Percentiles rank a stretch among this genome's conserved stretches.
These are phyloP conservation scores for Cladobotryum mycophilum DNA, from an alignment of 2,329 filamentous ascomycete species.

Conservation along the genomic window DNA sequence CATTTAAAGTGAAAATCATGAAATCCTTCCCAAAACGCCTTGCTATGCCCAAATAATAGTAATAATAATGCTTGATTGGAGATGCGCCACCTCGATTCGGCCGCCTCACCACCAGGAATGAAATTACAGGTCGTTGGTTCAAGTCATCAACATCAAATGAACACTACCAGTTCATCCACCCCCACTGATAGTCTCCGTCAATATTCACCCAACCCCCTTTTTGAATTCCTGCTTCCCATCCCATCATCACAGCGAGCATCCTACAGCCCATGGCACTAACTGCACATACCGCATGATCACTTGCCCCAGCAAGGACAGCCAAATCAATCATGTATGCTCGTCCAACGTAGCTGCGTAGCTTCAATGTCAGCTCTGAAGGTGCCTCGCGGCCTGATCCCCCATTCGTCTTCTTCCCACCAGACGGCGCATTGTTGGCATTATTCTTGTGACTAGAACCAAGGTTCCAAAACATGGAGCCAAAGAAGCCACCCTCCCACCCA, in stretches of 20 bases:
- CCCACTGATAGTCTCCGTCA: conserved; percentile 64
- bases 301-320: conserved; percentile 61
- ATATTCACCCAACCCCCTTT: conserved; percentile 67
- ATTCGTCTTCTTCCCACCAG: conserved; percentile 4
- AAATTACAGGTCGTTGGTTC: too few relatives aligned
- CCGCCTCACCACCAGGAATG: too few relatives aligned
- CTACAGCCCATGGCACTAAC: conserved; percentile 69
- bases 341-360: conserved; percentile 66
- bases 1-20: too few relatives aligned
- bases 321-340: conserved; percentile 79
- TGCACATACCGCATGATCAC: conserved; percentile 69
- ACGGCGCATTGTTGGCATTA: conserved; percentile 26
- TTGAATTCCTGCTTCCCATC: conserved; percentile 64
- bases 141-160: too few relatives aligned
- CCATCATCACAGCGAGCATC: conserved; percentile 77
- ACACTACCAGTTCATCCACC: conserved; percentile 32
- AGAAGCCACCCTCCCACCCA: conserved; percentile 88
- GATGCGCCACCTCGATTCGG: too few relatives aligned
- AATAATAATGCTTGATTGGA: too few relatives aligned
- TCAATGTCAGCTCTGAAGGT: conserved; percentile 48
- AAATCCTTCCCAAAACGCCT: conserved; percentile 8
- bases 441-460: conserved; percentile 49
- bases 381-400: conserved; percentile 10
- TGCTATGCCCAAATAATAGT: conserved; percentile 8
- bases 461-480: conserved; percentile 72